Evolutionary conservation across 2,329 filamentous ascomycete species (phyloP).

Genomic region (Arthrinium puccinioides): DNA sequence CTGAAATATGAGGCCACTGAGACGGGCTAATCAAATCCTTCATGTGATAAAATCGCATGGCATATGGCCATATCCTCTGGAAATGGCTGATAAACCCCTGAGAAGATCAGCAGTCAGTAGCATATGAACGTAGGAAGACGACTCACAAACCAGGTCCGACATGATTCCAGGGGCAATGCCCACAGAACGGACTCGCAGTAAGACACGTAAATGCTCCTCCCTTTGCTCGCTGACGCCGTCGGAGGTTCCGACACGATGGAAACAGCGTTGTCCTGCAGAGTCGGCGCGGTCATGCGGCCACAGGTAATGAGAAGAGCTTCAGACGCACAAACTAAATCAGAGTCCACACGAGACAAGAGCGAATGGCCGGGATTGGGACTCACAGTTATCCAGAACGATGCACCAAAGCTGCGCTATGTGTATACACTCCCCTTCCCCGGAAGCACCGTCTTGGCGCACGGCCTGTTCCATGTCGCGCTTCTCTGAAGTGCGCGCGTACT

Average conservation of each 20-base stretch:
- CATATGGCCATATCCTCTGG: conserved; percentile 16
- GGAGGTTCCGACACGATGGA: conserved; percentile 9
- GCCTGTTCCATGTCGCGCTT: conserved; percentile 14
- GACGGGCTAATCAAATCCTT: conserved; percentile 6
- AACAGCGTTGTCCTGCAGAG: conserved; percentile 7
- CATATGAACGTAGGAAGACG: background rate
- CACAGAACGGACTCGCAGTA: conserved; percentile 13
- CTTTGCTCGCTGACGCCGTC: conserved; percentile 5
- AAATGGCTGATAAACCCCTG: conserved; percentile 16
- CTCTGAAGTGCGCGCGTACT: conserved; percentile 10
- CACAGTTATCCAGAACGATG: conserved; percentile 17
- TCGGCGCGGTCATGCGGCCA: conserved; percentile 7
- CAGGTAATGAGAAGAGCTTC: conserved; percentile 16
- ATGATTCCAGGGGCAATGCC: conserved; percentile 14
- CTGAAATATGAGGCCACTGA: conserved; percentile 13
- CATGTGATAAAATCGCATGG: conserved; percentile 10
- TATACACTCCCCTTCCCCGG: conserved; percentile 8
- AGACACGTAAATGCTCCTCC: conserved; percentile 10
- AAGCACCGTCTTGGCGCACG: conserved; percentile 10
- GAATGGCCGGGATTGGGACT: background rate
- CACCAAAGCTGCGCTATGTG: conserved; percentile 19
- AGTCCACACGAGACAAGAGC: background rate
- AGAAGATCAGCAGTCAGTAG: too few species aligned
- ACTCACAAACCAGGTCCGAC: conserved; percentile 18
- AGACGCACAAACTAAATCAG: too few species aligned